Evolutionary conservation across 176 grass and related monocot genomes (phyloP).

Genomic region (Aegilops sharonensis): DNA sequence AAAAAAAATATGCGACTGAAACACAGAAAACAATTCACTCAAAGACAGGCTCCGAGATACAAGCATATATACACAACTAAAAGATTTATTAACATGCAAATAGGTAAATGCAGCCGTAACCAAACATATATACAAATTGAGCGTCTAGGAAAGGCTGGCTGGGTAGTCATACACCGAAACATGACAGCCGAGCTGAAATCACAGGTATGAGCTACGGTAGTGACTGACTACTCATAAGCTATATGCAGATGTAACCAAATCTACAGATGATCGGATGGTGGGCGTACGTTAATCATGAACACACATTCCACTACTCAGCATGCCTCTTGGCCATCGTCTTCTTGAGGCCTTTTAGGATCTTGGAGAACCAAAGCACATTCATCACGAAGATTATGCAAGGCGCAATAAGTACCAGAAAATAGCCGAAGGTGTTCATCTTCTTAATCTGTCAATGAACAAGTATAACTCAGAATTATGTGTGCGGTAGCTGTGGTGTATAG

Average conservation of each 20-base stretch:
- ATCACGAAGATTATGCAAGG: conserved; percentile 65
- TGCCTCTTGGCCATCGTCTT: conserved; percentile 87
- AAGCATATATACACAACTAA: not conserved
- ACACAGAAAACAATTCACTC: not conserved
- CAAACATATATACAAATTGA: conserved; percentile 13
- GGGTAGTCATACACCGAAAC: not conserved
- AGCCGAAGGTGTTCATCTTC: conserved; percentile 74
- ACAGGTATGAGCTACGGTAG: not conserved
- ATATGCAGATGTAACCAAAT: conserved; percentile 10
- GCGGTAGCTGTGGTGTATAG: not conserved
- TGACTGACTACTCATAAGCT: conserved; percentile 21
- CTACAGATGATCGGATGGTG: conserved; percentile 7
- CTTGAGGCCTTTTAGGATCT: conserved; percentile 86
- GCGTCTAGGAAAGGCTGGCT: not conserved
- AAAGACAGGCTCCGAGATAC: not conserved
- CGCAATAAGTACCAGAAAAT: conserved; percentile 52
- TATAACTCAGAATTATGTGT: conserved; percentile 19
- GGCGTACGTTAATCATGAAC: conserved; percentile 9
- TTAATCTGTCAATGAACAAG: conserved; percentile 47
- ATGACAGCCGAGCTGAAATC: conserved; percentile 21
- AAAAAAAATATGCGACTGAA: not conserved
- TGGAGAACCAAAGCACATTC: conserved; percentile 92
- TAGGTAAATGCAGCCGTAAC: not conserved
- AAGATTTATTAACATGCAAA: not conserved
- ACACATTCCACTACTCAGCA: conserved; percentile 22